Evolutionary conservation across 2,329 filamentous ascomycete genomes (phyloP), one percentile per base, ranked within the genome.

Genomic region (Juglanconis juglandina): DNA sequence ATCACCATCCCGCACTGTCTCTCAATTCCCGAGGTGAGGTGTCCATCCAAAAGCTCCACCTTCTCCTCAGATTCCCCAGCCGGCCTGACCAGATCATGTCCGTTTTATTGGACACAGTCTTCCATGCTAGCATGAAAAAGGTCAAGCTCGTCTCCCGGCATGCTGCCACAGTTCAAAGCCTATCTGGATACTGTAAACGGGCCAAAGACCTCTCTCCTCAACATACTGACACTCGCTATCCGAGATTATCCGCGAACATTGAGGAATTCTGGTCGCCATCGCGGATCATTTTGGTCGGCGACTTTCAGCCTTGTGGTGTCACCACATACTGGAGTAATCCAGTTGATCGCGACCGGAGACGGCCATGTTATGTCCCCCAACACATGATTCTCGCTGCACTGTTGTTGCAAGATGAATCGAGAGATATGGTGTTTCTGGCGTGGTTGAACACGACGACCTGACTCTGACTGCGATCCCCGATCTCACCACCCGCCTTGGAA

Each of bases 201-300:
- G 17, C 17, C 17, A 17, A 17, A 17, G 17, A 17, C 17, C 17
- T 17, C 17, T 17, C 17, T 17, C 17, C 17, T 17, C 17, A 17
- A 17, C 17, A 17, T 17, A 17, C 17, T 17, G 17, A 17, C 17
- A 6, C 53, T 53, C 56, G 53, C 60, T 48, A 57, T 55, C 61
- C 61, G 61, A 63, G 53, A 59, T 50, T 34, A 59, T 53, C 56
- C 47, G 39, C 42, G 48, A 60, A 41, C 13, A 44, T 35, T 32
- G 17, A 32, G 42, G 17, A 17, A 1, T 17, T 17, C 17, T 17
- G 17, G 17, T 17, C 17, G 17, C 17, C 17, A 17, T 17, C 17
- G 17, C 17, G 17, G 17, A 17, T 17, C 17, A 17, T 17, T 17
- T 17, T 17, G 17, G 17, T 17, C 17, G 2, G 17, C 17, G 17